Evolutionary conservation across 139 green algal genomes (phyloP).

Genomic region (Zygnema circumcarinatum): DNA sequence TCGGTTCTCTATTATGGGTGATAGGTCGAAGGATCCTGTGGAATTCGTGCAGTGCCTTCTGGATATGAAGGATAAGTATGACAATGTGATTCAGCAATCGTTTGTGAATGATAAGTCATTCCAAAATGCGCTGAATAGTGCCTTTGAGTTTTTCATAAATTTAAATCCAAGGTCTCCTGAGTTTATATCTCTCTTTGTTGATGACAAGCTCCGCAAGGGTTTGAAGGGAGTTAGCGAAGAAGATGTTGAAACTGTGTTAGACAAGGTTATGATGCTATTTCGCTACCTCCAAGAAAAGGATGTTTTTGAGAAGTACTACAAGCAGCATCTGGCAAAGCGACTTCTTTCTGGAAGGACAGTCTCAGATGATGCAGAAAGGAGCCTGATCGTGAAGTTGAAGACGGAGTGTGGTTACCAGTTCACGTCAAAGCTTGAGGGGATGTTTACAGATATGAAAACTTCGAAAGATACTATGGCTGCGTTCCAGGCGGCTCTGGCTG

Average conservation of each 20-base stretch:
- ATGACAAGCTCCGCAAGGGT: slow-evolving; percentile 86
- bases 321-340: slow-evolving; percentile 95
- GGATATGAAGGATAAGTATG: slow-evolving; percentile 88
- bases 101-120: slow-evolving; percentile 91
- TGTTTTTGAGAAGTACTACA: slow-evolving; percentile 99
- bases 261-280: slow-evolving; percentile 75
- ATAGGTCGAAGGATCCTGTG: slow-evolving; percentile 68
- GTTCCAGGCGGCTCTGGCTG: slow-evolving; percentile 66
- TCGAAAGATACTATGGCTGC: slow-evolving; percentile 83
- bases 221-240: slow-evolving; percentile 78
- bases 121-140: slow-evolving; percentile 83
- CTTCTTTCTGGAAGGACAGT: slow-evolving; percentile 81
- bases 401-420: slow-evolving; percentile 99
- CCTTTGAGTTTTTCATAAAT: slow-evolving; percentile 97
- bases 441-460: slow-evolving; percentile 99
- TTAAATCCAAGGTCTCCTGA: slow-evolving; percentile 86
- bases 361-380: slow-evolving; percentile 84
- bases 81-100: slow-evolving; percentile 75
- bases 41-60: slow-evolving; percentile 89
- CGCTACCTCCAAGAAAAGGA: slow-evolving; percentile 95
- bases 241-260: slow-evolving; percentile 87
- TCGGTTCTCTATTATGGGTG: too few relatives aligned
- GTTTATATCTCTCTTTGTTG: slow-evolving; percentile 97
- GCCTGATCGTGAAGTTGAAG: slow-evolving; percentile 95
- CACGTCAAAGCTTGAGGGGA: slow-evolving; percentile 96